A percentile compares a stretch with the other conserved stretches of the same genome.
These are phyloP conservation scores for Bipolaris cookei DNA, from an alignment of 2,329 filamentous ascomycete genomes.

Conservation along the genomic window DNA sequence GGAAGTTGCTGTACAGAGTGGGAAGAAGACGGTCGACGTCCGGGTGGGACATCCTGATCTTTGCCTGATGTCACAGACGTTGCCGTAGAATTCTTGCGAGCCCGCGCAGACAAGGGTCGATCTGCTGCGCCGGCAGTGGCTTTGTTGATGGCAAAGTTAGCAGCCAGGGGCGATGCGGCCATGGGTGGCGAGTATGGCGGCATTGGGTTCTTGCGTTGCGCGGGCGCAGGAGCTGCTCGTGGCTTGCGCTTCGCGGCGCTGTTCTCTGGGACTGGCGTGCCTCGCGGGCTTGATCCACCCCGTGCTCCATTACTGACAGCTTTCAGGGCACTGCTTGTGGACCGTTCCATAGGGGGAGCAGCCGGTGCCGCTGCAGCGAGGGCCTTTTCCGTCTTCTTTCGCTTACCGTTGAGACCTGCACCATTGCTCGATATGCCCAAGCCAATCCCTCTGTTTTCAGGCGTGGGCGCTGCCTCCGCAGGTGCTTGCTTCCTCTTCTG, in stretches of 20 bases:
- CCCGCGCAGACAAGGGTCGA: slow-evolving; percentile 71
- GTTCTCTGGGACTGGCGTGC: slow-evolving; percentile 66
- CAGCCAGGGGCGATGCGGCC: slow-evolving; percentile 76
- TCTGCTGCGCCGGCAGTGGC: slow-evolving; percentile 52
- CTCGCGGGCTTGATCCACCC: slow-evolving; percentile 65
- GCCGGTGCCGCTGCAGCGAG: slow-evolving; percentile 41
- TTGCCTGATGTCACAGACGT: slow-evolving; percentile 54
- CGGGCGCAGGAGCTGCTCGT: slow-evolving; percentile 69
- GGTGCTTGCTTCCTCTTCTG: slow-evolving; percentile 65
- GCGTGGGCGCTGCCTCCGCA: slow-evolving; percentile 54
- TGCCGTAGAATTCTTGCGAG: slow-evolving; percentile 71
- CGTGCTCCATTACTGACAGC: slow-evolving; percentile 54
- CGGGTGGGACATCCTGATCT: slow-evolving; percentile 53
- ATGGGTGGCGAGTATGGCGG: slow-evolving; percentile 70
- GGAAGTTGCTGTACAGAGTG: slow-evolving; percentile 41
- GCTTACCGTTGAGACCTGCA: slow-evolving; percentile 66
- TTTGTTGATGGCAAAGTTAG: slow-evolving; percentile 67
- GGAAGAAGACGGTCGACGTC: slow-evolving; percentile 45
- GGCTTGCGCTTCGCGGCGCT: slow-evolving; percentile 68
- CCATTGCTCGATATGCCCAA: slow-evolving; percentile 68
- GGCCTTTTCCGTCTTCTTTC: slow-evolving; percentile 78
- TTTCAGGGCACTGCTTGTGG: slow-evolving; percentile 64
- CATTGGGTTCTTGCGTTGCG: slow-evolving; percentile 73
- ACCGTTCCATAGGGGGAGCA: slow-evolving; percentile 66
- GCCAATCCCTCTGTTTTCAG: slow-evolving; percentile 58